phyloP scores from a whole-genome alignment of 148 eudicot species.

The Rheum nobile region DNA sequence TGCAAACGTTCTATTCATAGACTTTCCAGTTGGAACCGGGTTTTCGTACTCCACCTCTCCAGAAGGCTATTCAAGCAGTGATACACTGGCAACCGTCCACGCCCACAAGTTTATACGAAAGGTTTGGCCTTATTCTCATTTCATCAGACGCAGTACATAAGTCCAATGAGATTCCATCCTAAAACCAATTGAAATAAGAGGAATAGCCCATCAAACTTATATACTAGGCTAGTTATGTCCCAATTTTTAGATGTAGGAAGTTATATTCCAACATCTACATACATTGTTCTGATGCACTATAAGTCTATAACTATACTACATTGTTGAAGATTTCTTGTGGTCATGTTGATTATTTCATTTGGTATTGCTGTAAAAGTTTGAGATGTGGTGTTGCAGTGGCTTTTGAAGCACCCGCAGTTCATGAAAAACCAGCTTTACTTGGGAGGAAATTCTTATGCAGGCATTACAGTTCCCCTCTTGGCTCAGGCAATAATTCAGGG shows the following conservation, averaged over 20 bases:
- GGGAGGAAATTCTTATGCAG: slow-evolving; percentile 22
- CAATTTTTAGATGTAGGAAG: no score
- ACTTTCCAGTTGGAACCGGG: slow-evolving; percentile 59
- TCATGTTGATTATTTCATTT: no score
- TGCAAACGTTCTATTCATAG: slow-evolving; percentile 57
- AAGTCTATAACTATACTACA: no score
- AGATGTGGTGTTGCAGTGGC: slow-evolving; percentile 17
- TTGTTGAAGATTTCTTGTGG: no score
- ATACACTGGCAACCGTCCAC: slow-evolving; percentile 23
- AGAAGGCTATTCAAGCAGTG: slow-evolving; percentile 26
- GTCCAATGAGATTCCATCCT: no score
- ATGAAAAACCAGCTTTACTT: slow-evolving; percentile 8
- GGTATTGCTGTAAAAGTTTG: no score
- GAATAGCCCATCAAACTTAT: no score
- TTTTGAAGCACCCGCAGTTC: slow-evolving; percentile 1
- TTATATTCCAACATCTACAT: no score
- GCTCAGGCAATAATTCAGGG: slow-evolving; percentile 17
- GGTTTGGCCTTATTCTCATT: slow-evolving; percentile 19
- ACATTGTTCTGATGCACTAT: no score
- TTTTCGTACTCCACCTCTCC: slow-evolving; percentile 54
- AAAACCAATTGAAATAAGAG: no score
- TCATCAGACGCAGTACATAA: not conserved
- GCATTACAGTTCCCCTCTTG: slow-evolving; percentile 18
- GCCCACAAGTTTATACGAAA: slow-evolving; percentile 35
- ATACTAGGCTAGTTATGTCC: no score